Evolutionary conservation across 2,329 filamentous ascomycete species (phyloP), one percentile per base, ranked within the genome.

Genomic region (Colletotrichum sp.): DNA sequence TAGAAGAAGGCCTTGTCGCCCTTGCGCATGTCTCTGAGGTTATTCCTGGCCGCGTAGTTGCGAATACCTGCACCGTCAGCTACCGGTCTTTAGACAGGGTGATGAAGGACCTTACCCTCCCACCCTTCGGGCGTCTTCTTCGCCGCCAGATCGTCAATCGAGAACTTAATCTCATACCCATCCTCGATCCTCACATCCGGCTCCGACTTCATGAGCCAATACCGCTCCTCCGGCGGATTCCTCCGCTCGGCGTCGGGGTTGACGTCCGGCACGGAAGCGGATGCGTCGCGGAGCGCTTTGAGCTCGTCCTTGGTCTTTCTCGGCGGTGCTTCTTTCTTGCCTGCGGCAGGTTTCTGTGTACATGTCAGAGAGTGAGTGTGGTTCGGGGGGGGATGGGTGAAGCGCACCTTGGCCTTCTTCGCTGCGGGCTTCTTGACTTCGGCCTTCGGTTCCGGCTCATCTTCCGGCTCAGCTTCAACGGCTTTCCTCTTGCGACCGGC

Each of bases 1-100:
- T 99, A 99, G 87, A 99, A 99, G 86, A 99, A 99, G 30, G 96
- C 96, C 36, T 96, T 89, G 82, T 99, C 97, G 67, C 96, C 96
- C 72, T 93, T 92, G 80, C 95, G 96, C 97, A 99, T 99, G 10
- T 92, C 91, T 34, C 95, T 92, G 86, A 99, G 93, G 83, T 98
- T 95, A 81, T 98, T 99, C 30, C 95, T 92, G 8, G 96, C 96
- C 6, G 68, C 70, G 4, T 78, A 78, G 16, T 77, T 75, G 2
- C 77, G 77, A 22, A 78, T 78, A 8, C 77, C 75, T 65, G 30
- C 9, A 34, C 3, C 6, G 67, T 68, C 5, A 59, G 44, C 22
- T 36, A 18, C 16, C 8, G 5, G 18, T 12, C 4, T 9, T 6
- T 0, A 30, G 8, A 30, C 8, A 30, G 28, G 1, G 10, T 16